These are phyloP conservation scores for Citrullus mucosospermus DNA, from an alignment of 306 rosid species.

Conservation along the genomic window DNA sequence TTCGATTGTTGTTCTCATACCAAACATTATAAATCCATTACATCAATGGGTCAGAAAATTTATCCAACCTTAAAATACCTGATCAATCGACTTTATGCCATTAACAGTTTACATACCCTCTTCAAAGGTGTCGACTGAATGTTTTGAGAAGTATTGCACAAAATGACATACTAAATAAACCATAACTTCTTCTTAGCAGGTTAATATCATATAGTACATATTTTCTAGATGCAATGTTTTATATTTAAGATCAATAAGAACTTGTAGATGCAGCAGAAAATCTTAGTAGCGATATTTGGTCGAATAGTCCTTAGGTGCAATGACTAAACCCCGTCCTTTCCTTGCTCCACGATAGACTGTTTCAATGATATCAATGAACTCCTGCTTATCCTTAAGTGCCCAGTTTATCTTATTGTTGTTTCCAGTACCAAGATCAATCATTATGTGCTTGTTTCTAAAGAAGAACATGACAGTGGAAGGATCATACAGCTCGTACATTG, in stretches of 20 bases:
- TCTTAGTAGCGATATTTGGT: constrained; percentile 86
- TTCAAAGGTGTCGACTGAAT: no score
- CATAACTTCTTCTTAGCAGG: neutral
- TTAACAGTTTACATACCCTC: neutral
- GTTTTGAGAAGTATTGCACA: no score
- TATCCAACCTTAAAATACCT: no score
- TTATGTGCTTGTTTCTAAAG: constrained; percentile 93
- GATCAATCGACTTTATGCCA: neutral
- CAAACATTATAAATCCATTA: neutral
- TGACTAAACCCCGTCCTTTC: constrained; percentile 86
- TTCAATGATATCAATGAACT: constrained; percentile 81
- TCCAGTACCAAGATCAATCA: constrained; percentile 98
- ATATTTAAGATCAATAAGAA: neutral
- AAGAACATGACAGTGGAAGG: constrained; percentile 93
- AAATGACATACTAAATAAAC: neutral
- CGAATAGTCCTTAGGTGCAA: constrained; percentile 93
- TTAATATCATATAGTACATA: neutral
- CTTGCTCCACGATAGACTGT: constrained; percentile 83
- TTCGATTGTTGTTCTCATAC: neutral
- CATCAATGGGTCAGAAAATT: neutral
- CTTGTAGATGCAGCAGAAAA: neutral
- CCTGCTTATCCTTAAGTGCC: constrained; percentile 97
- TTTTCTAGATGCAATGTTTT: neutral
- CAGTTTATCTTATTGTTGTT: constrained; percentile 97
- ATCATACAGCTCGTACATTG: constrained; percentile 87